Base-by-base conservation (phyloP, 1,139 yeast genomes). In the Yamadazyma siamensis region DNA sequence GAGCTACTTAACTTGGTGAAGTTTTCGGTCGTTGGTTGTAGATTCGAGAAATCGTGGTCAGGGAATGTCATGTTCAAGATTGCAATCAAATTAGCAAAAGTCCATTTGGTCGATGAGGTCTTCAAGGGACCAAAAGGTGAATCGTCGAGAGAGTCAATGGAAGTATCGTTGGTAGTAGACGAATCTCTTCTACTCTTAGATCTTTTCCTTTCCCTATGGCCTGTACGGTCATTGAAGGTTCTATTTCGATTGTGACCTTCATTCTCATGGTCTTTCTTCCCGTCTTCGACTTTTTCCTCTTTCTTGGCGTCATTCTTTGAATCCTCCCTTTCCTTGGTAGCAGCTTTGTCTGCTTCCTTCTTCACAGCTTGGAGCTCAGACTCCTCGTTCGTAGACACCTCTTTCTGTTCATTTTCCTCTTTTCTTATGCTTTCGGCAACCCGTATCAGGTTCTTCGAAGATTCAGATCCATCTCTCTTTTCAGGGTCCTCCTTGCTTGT, bases 41-140 rank as follows among this genome's bases (percentile, higher is more conserved):
- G 71, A 21, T 80, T 75, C 10, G 94, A 76, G 49, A 89, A 91
- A 52, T 91, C 98, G 51, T 91, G 95, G 54, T 91, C 98, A 0
- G 98, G 97, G 52, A 86, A 91, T 2, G 94, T 81, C 8, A 94
- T 86, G 55, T 91, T 91, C 33, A 91, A 67, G 21, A 91, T 89
- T 2, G 95, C 94, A 37, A 91, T 85, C 34, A 91, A 65, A 53
- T 89, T 86, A 0, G 96, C 94, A 65, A 91, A 91, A 1, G 91
- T 81, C 56, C 86, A 81, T 42, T 96, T 74, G 19, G 95, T 83
- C 1, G 94, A 78, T 5, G 82, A 77, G 44, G 81, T 83, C 49
- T 82, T 84, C 28, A 91, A 68, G 0, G 97, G 95, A 0, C 98
- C 99, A 62, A 91, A 91, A 1, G 98, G 98, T 1, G 96, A 86